A percentile compares a stretch with the other conserved stretches of the same genome.
phyloP scores from a whole-genome alignment of 306 rosid species.

The Bauhinia variegata region DNA sequence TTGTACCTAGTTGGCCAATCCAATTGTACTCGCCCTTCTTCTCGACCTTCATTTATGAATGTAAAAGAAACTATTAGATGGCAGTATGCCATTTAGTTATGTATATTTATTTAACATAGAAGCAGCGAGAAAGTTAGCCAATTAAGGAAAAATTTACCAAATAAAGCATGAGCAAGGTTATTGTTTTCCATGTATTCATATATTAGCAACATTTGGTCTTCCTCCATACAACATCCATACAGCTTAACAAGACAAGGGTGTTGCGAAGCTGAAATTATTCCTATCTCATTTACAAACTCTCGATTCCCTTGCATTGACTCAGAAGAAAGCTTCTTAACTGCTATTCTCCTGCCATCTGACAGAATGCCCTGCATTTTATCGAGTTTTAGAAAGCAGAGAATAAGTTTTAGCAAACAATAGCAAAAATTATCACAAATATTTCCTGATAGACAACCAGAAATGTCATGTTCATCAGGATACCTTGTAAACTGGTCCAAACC shows the following conservation, averaged over 20 bases:
- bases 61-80: too few species aligned
- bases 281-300: slow-evolving; percentile 62
- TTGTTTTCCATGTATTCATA: slow-evolving; percentile 68
- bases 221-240: slow-evolving; percentile 57
- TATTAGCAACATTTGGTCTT: slow-evolving; percentile 48
- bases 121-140: too few species aligned
- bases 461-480: slow-evolving; percentile 16
- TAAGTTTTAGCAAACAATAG: not conserved
- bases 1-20: slow-evolving; percentile 54
- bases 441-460: not conserved
- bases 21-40: slow-evolving; percentile 10
- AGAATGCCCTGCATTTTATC: slow-evolving; percentile 47
- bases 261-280: slow-evolving; percentile 57
- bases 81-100: too few species aligned
- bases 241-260: slow-evolving; percentile 63
- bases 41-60: slow-evolving; percentile 23
- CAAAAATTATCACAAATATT: not conserved
- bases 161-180: slow-evolving; percentile 57
- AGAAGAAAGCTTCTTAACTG: slow-evolving; percentile 55
- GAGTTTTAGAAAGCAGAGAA: too few species aligned
- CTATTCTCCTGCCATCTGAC: slow-evolving; percentile 45
- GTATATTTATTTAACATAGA: too few species aligned
- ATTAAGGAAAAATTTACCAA: slow-evolving; percentile 37
- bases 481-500: slow-evolving; percentile 62
- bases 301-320: slow-evolving; percentile 59